Conservation (phyloP, 345 rosid species). For the Eucalyptus cloeziana region DNA sequence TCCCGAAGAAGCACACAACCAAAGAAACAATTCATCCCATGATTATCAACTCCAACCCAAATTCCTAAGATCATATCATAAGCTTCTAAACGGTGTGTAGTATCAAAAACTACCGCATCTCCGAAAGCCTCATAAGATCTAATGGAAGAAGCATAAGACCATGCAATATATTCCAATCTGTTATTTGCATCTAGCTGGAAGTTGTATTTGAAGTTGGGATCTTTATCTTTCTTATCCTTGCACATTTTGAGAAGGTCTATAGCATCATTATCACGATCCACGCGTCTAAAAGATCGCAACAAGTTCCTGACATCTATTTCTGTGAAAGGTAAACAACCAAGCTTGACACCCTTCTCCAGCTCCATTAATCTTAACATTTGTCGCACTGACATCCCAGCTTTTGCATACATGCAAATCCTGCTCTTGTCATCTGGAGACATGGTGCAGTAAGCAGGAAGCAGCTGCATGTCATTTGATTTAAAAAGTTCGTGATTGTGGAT, state of each 20-base stretch:
- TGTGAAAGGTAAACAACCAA: constrained; percentile 51
- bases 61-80: constrained; percentile 51
- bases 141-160: constrained; percentile 46
- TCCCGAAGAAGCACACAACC: constrained; percentile 43
- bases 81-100: constrained; percentile 38
- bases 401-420: constrained; percentile 49
- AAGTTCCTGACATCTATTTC: constrained; percentile 52
- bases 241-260: constrained; percentile 47
- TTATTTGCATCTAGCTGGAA: constrained; percentile 37
- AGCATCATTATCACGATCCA: constrained; percentile 32
- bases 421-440: constrained; percentile 44
- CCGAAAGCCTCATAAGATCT: constrained; percentile 38
- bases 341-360: constrained; percentile 59
- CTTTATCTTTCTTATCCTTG: constrained; percentile 40
- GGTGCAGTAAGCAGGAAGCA: constrained; percentile 35
- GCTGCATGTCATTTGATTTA: constrained; percentile 24
- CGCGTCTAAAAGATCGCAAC: constrained; percentile 42
- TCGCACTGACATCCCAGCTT: constrained; percentile 65
- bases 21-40: constrained; percentile 35
- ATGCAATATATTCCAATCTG: constrained; percentile 40
- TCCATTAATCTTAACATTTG: constrained; percentile 62
- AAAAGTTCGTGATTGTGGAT: constrained; percentile 45
- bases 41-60: constrained; percentile 51
- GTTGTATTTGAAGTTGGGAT: constrained; percentile 35
- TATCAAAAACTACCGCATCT: constrained; percentile 43